phyloP scores from a whole-genome alignment of 495 filamentous ascomycete genomes.

The Daldinia bambusicola region DNA sequence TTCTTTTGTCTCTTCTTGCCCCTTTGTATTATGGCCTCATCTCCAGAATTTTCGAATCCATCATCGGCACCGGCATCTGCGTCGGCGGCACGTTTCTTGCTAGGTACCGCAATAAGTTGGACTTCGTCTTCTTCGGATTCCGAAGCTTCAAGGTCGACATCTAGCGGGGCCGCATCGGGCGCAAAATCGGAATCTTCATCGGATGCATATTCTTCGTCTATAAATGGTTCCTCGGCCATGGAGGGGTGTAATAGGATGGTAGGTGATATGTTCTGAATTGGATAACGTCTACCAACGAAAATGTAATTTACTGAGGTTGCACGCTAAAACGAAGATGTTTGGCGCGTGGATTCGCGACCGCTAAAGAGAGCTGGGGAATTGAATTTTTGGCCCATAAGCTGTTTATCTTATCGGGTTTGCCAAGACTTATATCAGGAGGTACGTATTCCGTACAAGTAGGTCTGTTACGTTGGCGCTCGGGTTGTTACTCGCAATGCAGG shows the following conservation, averaged over 20 bases:
- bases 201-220: conserved; percentile 73
- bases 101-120: conserved; percentile 39
- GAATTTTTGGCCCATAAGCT: neutral
- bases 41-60: conserved; percentile 74
- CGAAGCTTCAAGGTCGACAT: conserved; percentile 54
- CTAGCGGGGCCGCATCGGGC: conserved; percentile 64
- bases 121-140: conserved; percentile 56
- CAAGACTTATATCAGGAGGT: conserved; percentile 1
- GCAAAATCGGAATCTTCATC: conserved; percentile 81
- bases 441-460: neutral
- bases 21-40: conserved; percentile 77
- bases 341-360: neutral
- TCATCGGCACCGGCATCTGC: conserved; percentile 52
- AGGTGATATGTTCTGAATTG: neutral
- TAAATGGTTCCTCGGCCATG: conserved; percentile 34
- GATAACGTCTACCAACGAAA: neutral
- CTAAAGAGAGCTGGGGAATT: neutral
- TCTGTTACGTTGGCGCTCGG: neutral
- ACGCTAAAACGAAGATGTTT: conserved; percentile 3
- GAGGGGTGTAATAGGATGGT: neutral
- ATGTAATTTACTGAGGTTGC: neutral
- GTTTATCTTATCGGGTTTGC: conserved; percentile 6
- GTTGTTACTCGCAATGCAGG: no score
- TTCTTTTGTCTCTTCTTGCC: conserved; percentile 67
- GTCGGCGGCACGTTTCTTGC: conserved; percentile 54